Base-by-base conservation (phyloP, 2,329 filamentous ascomycete species). In the Sporothrix sp. region DNA sequence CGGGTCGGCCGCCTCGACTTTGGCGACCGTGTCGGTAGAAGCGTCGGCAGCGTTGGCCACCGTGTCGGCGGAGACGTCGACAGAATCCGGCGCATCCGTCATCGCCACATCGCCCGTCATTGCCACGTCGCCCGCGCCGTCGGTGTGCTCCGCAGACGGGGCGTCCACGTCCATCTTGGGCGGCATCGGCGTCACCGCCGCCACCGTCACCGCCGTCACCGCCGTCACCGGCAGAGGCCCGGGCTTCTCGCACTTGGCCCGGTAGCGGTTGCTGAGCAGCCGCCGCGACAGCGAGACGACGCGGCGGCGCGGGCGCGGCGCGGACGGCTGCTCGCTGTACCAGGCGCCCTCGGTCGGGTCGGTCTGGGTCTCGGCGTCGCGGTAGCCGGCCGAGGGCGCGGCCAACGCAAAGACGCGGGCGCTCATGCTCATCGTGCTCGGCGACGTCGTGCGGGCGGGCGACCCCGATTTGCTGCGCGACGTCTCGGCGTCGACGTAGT, bases 251-350 rank as follows among this genome's bases (percentile, higher is more conserved):
- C 63, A 59, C 20, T 6, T 65, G 71, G 68, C 57, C 23, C 66
- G 69, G 55, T 72, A 66, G 13, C 74, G 69, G 54, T 64, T 73
- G 56, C 72, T 73, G 8, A 81, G 59, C 3, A 80, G 60, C 14
- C 76, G 71, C 54, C 72, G 72, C 1, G 76, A 74, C 2, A 81
- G 63, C 1, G 75, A 74, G 4, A 79, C 70, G 11, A 80, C 67
- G 28, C 71, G 68, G 46, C 71, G 73, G 55, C 66, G 74, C 1
- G 68, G 66, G 35, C 66, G 68, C 0, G 66, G 61, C 0, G 66
- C 60, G 42, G 63, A 62, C 5, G 52, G 58, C 2, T 61, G 56
- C 27, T 66, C 64, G 54, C 70, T 74, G 53, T 72, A 78, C 74
- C 74, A 78, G 52, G 73, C 72, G 13, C 72, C 74, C 28, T 71